These are phyloP conservation scores for Phenoliferia sp. DNA, from an alignment of 1,284 basidiomycete genomes.

Conservation along the genomic window DNA sequence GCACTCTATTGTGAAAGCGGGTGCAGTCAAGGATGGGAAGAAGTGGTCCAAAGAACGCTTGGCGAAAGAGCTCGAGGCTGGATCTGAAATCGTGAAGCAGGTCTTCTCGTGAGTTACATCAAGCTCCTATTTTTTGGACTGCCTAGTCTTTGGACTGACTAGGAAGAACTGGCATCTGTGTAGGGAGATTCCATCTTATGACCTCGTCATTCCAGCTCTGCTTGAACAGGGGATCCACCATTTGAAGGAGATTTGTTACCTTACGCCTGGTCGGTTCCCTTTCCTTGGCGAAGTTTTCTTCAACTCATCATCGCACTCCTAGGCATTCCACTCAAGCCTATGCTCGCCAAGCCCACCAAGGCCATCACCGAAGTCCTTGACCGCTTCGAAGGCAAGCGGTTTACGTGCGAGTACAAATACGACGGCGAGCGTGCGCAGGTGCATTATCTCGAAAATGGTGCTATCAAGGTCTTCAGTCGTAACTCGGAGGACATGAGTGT, in stretches of 20 bases:
- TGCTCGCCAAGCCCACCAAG: constrained; percentile 99
- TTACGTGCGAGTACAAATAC: constrained; percentile 99
- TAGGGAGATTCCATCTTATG: constrained; percentile 91
- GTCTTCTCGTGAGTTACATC: constrained; percentile 70
- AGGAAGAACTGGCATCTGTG: background rate
- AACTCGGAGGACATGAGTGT: constrained; percentile 99
- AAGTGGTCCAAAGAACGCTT: constrained; percentile 66
- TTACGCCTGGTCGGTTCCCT: constrained; percentile 66
- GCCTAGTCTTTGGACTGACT: background rate
- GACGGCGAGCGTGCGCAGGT: constrained; percentile 97
- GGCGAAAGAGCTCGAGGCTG: constrained; percentile 69
- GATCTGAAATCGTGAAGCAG: constrained; percentile 71
- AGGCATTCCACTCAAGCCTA: constrained; percentile 90
- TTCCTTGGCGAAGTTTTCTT: no score
- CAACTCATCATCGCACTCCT: background rate
- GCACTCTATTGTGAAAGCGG: constrained; percentile 66
- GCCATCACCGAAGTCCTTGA: constrained; percentile 98
- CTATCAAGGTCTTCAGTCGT: constrained; percentile 82
- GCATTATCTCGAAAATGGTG: constrained; percentile 73
- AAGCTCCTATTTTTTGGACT: background rate
- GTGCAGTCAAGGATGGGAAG: constrained; percentile 15
- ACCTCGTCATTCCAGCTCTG: constrained; percentile 87
- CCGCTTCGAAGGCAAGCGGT: constrained; percentile 88
- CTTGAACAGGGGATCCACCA: constrained; percentile 71
- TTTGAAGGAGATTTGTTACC: constrained; percentile 71